Percentiles rank a stretch among this genome's conserved stretches.
Evolutionary conservation across 139 green algal species (phyloP).

Genomic region (Microglena sp.): DNA sequence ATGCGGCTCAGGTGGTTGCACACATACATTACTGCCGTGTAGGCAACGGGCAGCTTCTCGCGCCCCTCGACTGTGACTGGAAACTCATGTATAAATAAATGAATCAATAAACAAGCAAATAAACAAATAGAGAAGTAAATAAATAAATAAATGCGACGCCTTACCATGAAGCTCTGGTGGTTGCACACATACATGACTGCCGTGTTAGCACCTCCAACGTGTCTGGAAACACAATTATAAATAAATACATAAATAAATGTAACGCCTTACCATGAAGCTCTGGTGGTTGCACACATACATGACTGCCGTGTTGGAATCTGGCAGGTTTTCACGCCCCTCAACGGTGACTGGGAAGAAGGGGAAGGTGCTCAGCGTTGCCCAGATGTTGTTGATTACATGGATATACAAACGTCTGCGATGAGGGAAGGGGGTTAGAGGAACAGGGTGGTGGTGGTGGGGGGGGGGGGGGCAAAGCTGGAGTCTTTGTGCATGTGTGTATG

Average conservation of each 20-base stretch:
- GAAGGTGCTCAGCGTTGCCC: constrained; percentile 74
- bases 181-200: not conserved
- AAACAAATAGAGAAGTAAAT: not conserved
- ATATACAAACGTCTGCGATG: too few species aligned
- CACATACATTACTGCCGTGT: constrained; percentile 84
- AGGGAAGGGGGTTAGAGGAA: not conserved
- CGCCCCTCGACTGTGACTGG: constrained; percentile 59
- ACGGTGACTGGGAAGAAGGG: constrained; percentile 78
- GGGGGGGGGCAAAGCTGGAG: too few species aligned
- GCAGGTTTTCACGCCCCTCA: constrained; percentile 79
- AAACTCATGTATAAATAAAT: constrained; percentile 29
- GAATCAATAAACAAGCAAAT: not conserved
- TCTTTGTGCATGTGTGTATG: too few species aligned
- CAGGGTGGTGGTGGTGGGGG: too few species aligned
- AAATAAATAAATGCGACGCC: not conserved
- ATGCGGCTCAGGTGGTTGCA: constrained; percentile 95
- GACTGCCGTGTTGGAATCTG: constrained; percentile 48
- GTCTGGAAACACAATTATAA: not conserved
- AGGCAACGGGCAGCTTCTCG: constrained; percentile 75
- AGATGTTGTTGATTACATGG: constrained; percentile 91
- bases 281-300: constrained; percentile 97
- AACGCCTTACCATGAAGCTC: constrained; percentile 71
- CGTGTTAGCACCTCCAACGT: not conserved
- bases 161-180: not conserved
- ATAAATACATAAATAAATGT: not conserved